Evolutionary conservation across 139 green algal genomes (phyloP).

Genomic region (Picochlorum sp.): DNA sequence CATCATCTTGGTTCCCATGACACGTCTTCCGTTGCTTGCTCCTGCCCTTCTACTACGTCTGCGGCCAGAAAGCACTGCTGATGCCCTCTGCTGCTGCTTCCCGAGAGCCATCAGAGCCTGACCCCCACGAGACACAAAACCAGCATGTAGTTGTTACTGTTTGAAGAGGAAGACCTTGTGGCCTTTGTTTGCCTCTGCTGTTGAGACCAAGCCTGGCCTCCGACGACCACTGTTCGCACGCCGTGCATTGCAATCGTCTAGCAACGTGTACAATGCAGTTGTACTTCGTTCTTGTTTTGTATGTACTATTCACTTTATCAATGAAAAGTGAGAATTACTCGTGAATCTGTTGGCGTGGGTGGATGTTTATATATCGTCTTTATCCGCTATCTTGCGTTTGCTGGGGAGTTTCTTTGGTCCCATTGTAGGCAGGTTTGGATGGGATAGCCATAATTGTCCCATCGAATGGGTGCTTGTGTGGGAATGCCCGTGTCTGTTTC

Average conservation of each 20-base stretch:
- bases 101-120: constrained; percentile 8
- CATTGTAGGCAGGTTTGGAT: too few relatives aligned
- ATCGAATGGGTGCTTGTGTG: too few relatives aligned
- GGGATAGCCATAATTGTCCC: too few relatives aligned
- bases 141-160: constrained; percentile 5
- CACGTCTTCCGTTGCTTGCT: neutral
- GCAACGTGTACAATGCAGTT: too few relatives aligned
- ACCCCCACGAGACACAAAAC: constrained; percentile 6
- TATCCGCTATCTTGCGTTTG: too few relatives aligned
- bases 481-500: too few relatives aligned
- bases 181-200: neutral
- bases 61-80: constrained; percentile 16
- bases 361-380: too few relatives aligned
- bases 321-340: too few relatives aligned
- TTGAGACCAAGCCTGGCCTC: constrained; percentile 1
- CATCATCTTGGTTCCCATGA: constrained; percentile 51
- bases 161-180: neutral
- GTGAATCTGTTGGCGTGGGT: too few relatives aligned
- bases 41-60: neutral
- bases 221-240: constrained; percentile 1
- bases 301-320: too few relatives aligned
- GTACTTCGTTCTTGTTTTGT: too few relatives aligned
- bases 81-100: constrained; percentile 7
- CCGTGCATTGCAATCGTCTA: neutral
- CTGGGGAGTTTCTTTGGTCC: too few relatives aligned